These are phyloP conservation scores for Arthroderma sp. DNA, from an alignment of 2,329 filamentous ascomycete species.

Conservation along the genomic window DNA sequence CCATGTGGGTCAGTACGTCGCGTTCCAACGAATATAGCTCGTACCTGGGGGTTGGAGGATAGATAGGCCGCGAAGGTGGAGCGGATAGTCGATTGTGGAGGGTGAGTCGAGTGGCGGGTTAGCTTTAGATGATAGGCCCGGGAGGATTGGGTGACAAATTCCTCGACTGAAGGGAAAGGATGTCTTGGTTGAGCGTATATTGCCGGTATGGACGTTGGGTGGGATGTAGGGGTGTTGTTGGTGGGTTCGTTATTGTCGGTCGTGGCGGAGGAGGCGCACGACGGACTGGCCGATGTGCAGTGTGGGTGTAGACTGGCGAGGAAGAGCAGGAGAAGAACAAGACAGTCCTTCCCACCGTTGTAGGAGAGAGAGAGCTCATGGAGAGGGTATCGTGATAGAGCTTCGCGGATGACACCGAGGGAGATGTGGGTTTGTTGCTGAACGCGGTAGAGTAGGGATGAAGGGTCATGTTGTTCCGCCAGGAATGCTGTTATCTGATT, in stretches of 20 bases:
- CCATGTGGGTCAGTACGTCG: conserved; percentile 87
- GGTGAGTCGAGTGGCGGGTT: conserved; percentile 57
- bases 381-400: conserved; percentile 62
- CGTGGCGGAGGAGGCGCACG: not conserved
- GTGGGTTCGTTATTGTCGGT: not conserved
- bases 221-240: conserved; percentile 5
- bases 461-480: conserved; percentile 43
- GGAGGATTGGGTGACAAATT: conserved; percentile 61
- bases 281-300: conserved; percentile 3
- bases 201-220: conserved; percentile 48
- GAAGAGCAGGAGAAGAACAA: conserved; percentile 80
- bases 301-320: conserved; percentile 47
- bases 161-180: conserved; percentile 75
- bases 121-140: conserved; percentile 62
- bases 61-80: conserved; percentile 69
- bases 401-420: conserved; percentile 60
- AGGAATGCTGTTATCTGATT: conserved; percentile 53
- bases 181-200: conserved; percentile 81
- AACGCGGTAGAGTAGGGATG: conserved; percentile 47
- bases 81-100: conserved; percentile 49
- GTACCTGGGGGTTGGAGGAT: conserved; percentile 39
- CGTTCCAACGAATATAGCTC: conserved; percentile 78
- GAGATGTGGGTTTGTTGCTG: conserved; percentile 65
- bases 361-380: conserved; percentile 80
- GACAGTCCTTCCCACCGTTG: conserved; percentile 95